A percentile compares a stretch with the other conserved stretches of the same genome.
phyloP scores from a whole-genome alignment of 768 basidiomycete genomes.

The Ramaria sp. region DNA sequence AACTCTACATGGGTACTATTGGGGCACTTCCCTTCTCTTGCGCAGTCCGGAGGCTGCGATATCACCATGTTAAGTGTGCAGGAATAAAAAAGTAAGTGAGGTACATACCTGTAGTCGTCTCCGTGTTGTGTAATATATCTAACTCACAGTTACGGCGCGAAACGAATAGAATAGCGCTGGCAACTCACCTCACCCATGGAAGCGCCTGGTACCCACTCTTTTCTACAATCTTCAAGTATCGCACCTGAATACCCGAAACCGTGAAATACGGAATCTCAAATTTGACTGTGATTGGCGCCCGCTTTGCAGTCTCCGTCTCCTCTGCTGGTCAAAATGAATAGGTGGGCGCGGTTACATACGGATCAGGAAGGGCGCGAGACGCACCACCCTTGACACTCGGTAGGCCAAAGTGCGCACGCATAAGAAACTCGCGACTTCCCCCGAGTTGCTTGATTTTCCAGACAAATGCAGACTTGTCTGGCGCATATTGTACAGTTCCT shows the following conservation, averaged over 20 bases:
- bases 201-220: slow-evolving; percentile 96
- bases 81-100: not conserved
- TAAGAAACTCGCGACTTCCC: slow-evolving; percentile 91
- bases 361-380: slow-evolving; percentile 20
- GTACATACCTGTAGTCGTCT: slow-evolving; percentile 73
- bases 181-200: slow-evolving; percentile 69
- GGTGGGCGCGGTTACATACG: not conserved
- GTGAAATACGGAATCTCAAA: slow-evolving; percentile 99
- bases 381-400: slow-evolving; percentile 85
- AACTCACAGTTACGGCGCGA: not conserved
- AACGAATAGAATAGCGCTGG: not conserved
- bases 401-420: slow-evolving; percentile 96
- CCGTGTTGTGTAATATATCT: slow-evolving; percentile 83
- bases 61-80: not conserved
- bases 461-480: slow-evolving; percentile 95
- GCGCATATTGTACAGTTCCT: slow-evolving; percentile 92
- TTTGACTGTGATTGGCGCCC: slow-evolving; percentile 92
- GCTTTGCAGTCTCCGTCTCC: slow-evolving; percentile 68
- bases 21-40: slow-evolving; percentile 64
- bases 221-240: slow-evolving; percentile 97
- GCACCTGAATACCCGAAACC: slow-evolving; percentile 92
- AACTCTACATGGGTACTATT: slow-evolving; percentile 31
- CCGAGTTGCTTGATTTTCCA: slow-evolving; percentile 99
- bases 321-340: slow-evolving; percentile 23
- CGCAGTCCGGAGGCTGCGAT: slow-evolving; percentile 54